Base-by-base conservation (phyloP, 768 basidiomycete genomes). In the Amanita muscaria region DNA sequence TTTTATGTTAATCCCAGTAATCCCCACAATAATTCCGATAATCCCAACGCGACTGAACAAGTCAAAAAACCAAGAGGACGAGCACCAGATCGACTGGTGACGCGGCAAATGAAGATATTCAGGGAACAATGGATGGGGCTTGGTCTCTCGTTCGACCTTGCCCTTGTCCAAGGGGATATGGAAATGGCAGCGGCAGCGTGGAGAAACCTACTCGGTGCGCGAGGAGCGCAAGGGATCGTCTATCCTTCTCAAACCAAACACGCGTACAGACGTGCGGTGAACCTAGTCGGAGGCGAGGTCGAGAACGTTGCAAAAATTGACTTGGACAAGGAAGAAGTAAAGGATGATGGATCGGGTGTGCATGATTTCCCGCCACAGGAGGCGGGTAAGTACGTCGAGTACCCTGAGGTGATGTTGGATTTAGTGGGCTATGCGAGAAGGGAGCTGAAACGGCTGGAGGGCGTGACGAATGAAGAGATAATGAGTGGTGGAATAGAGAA, bases 101-200 rank as follows among this genome's bases (percentile, higher is more conserved):
- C 78, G 35, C 77, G 79, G 35, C 90, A 94, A 61, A 84, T 97
- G 88, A 86, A 85, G 59, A 84, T 88, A 41, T 79, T 93, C 69
- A 83, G 83, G 51, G 88, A 94, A 59, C 91, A 94, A 58, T 92
- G 87, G 85, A 74, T 79, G 4, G 93, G 93, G 1, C 68, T 90
- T 51, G 77, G 79, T 14, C 68, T 92, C 51, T 73, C 83, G 2
- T 74, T 91, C 54, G 91, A 96, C 59, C 64, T 92, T 11, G 85
- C 77, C 1, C 71, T 93, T 24, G 73, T 82, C 4, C 72, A 69
- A 36, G 78, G 80, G 18, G 93, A 98, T 59, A 69, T 76, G 48
- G 87, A 92, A 51, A 70, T 98, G 62, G 89, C 93, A 1, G 83
- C 69, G 11, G 86, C 88, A 1, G 65, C 96, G 0, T 98, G 94